Evolutionary conservation across 805 yeast genomes (phyloP).

Genomic region (Metschnikowia corniflorae): DNA sequence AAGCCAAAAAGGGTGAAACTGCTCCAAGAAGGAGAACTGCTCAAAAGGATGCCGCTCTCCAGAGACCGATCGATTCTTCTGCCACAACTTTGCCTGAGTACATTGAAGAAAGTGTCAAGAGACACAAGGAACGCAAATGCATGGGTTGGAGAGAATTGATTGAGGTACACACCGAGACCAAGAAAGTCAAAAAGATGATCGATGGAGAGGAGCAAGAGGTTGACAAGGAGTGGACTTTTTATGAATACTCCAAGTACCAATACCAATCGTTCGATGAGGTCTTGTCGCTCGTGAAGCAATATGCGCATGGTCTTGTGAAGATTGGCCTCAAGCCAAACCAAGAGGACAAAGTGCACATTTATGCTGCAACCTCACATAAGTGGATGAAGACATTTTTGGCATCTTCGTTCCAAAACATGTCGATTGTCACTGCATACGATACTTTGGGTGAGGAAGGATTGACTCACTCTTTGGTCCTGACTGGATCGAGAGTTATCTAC

Average conservation of each 20-base stretch:
- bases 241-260: slow-evolving; percentile 71
- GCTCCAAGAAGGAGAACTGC: slow-evolving; percentile 72
- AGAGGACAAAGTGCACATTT: slow-evolving; percentile 69
- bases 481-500: slow-evolving; percentile 73
- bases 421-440: slow-evolving; percentile 94
- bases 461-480: slow-evolving; percentile 79
- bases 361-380: slow-evolving; percentile 80
- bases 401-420: slow-evolving; percentile 70
- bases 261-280: slow-evolving; percentile 62
- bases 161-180: slow-evolving; percentile 73
- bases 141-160: slow-evolving; percentile 78
- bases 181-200: slow-evolving; percentile 66
- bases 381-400: slow-evolving; percentile 91
- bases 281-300: slow-evolving; percentile 42
- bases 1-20: slow-evolving; percentile 71
- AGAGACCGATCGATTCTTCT: slow-evolving; percentile 60
- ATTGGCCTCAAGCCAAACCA: slow-evolving; percentile 66
- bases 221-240: slow-evolving; percentile 85
- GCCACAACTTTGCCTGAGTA: slow-evolving; percentile 70
- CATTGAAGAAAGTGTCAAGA: slow-evolving; percentile 55
- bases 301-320: slow-evolving; percentile 73
- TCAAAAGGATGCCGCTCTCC: slow-evolving; percentile 47
- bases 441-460: slow-evolving; percentile 88
- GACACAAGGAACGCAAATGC: slow-evolving; percentile 50
- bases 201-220: slow-evolving; percentile 71